phyloP scores from a whole-genome alignment of 2,329 filamentous ascomycete species.

The Atkinsonella texensis region DNA sequence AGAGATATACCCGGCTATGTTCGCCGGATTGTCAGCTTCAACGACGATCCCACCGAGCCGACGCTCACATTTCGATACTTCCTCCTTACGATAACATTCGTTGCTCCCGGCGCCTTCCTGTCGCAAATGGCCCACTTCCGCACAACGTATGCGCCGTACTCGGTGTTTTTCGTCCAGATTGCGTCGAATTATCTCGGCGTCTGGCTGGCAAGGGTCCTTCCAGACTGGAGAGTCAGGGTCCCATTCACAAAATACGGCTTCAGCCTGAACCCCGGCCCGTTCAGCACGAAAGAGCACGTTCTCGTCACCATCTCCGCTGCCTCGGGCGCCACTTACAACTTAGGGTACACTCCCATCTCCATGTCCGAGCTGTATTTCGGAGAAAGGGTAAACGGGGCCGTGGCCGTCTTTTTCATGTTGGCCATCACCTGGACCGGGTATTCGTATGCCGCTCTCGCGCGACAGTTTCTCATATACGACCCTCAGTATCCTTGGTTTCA shows the following conservation, averaged over 20 bases:
- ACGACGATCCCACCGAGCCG: conserved; percentile 41
- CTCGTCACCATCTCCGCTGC: conserved; percentile 42
- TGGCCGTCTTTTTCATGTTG: conserved; percentile 49
- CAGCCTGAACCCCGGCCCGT: conserved; percentile 43
- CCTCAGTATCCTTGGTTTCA: conserved; percentile 30
- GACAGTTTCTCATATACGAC: conserved; percentile 46
- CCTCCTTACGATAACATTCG: conserved; percentile 40
- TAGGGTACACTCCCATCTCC: conserved; percentile 37
- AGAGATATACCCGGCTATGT: conserved; percentile 37
- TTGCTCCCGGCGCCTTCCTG: conserved; percentile 44
- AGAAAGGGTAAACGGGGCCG: conserved; percentile 36
- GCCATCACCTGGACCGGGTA: conserved; percentile 45
- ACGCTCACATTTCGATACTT: conserved; percentile 51
- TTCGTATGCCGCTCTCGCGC: conserved; percentile 43
- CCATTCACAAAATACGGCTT: conserved; percentile 37
- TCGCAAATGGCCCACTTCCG: conserved; percentile 44
- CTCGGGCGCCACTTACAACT: conserved; percentile 39
- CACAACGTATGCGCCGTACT: conserved; percentile 45
- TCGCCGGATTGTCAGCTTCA: conserved; percentile 42
- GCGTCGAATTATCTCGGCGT: conserved; percentile 42
- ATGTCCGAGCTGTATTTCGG: conserved; percentile 47
- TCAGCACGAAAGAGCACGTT: conserved; percentile 46
- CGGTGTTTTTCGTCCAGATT: conserved; percentile 50
- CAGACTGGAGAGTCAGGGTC: conserved; percentile 31
- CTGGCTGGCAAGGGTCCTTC: conserved; percentile 39